Percentiles rank a stretch among this genome's conserved stretches.
Evolutionary conservation across 2,329 filamentous ascomycete genomes (phyloP).

Genomic region (Lecanicillium sp.): DNA sequence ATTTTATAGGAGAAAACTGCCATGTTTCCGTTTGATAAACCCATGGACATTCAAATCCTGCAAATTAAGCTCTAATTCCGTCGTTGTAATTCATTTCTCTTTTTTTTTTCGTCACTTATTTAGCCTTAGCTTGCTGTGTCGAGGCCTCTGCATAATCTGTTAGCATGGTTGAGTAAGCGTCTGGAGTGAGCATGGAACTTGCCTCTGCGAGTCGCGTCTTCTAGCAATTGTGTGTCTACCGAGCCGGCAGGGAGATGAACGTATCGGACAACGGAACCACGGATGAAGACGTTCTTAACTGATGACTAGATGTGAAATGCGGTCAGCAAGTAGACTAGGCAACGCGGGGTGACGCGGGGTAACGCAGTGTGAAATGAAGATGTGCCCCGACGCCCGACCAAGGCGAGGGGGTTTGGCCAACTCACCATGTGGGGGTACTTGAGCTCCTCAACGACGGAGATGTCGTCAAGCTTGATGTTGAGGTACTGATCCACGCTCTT

Average conservation of each 20-base stretch:
- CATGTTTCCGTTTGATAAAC: not conserved
- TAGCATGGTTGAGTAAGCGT: not conserved
- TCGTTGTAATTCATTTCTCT: not conserved
- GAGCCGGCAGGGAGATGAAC: slow-evolving; percentile 78
- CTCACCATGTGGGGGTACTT: slow-evolving; percentile 87
- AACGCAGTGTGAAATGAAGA: not conserved
- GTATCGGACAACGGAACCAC: slow-evolving; percentile 87
- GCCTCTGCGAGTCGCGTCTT: slow-evolving; percentile 89
- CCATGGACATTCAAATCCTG: not conserved
- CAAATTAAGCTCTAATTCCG: not conserved
- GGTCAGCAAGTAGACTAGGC: too few species aligned
- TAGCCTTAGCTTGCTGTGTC: slow-evolving; percentile 52
- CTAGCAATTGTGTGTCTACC: slow-evolving; percentile 79
- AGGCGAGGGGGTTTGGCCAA: slow-evolving; percentile 1
- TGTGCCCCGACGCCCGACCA: not conserved
- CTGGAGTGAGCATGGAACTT: slow-evolving; percentile 19
- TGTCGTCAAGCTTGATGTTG: slow-evolving; percentile 98
- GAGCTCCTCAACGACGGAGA: slow-evolving; percentile 84
- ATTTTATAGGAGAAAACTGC: slow-evolving; percentile 1
- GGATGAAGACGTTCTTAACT: slow-evolving; percentile 94
- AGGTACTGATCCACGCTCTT: slow-evolving; percentile 99
- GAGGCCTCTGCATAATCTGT: slow-evolving; percentile 43
- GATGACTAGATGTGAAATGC: slow-evolving; percentile 44
- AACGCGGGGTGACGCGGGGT: too few species aligned
- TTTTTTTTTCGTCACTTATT: slow-evolving; percentile 28